Conservation (phyloP, 129 eudicot species). For the Artemisia annua region DNA sequence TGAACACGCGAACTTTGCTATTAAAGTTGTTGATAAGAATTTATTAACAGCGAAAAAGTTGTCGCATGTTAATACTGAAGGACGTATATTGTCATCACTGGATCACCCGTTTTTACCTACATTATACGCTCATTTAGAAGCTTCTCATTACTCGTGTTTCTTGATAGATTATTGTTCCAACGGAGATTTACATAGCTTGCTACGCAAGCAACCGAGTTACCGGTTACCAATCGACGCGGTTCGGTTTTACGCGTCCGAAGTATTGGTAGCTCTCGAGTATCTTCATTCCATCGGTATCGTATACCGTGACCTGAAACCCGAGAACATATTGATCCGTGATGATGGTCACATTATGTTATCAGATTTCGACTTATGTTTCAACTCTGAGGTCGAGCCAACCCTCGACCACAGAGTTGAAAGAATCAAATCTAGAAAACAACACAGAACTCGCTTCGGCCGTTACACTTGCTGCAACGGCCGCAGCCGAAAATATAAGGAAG, state of each 20-base stretch:
- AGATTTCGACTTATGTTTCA: conserved; percentile 82
- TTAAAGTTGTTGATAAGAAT: conserved; percentile 73
- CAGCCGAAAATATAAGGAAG: not conserved
- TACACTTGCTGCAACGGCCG: not conserved
- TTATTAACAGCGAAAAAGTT: conserved; percentile 53
- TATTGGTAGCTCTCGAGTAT: conserved; percentile 70
- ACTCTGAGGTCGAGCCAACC: conserved; percentile 51
- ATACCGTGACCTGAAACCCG: conserved; percentile 86
- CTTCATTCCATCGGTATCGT: conserved; percentile 74
- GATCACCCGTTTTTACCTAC: conserved; percentile 94
- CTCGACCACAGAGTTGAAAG: conserved; percentile 34
- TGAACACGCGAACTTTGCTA: conserved; percentile 75
- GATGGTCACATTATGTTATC: conserved; percentile 94
- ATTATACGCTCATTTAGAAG: conserved; percentile 79
- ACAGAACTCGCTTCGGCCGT: not conserved
- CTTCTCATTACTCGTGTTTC: conserved; percentile 72
- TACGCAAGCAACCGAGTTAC: conserved; percentile 63
- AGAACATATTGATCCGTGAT: conserved; percentile 75
- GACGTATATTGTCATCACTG: conserved; percentile 55
- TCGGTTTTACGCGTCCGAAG: conserved; percentile 68
- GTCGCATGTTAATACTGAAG: conserved; percentile 69
- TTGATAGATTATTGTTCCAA: conserved; percentile 79
- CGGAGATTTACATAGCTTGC: conserved; percentile 72
- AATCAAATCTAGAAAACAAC: not conserved
- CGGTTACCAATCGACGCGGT: conserved; percentile 55